Evolutionary conservation across 2,329 filamentous ascomycete species (phyloP).

Genomic region (Cryphonectria parasitica): DNA sequence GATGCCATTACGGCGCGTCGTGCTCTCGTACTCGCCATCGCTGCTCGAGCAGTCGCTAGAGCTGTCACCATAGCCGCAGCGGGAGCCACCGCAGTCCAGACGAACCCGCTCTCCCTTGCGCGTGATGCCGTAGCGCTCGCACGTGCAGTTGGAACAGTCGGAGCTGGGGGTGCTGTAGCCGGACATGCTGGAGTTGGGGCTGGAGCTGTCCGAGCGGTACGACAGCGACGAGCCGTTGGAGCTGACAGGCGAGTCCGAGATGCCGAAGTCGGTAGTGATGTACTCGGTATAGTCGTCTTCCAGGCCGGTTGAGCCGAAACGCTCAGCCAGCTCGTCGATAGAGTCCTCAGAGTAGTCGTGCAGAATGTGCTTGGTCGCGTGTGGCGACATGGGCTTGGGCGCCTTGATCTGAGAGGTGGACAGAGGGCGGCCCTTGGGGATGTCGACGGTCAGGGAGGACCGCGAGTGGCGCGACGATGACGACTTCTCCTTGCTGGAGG

Average conservation of each 20-base stretch:
- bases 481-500: constrained; percentile 39
- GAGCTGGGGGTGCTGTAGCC: constrained; percentile 81
- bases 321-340: constrained; percentile 78
- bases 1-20: constrained; percentile 66
- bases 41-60: constrained; percentile 72
- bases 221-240: constrained; percentile 67
- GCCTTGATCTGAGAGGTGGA: constrained; percentile 88
- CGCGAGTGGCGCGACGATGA: constrained; percentile 47
- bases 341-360: constrained; percentile 76
- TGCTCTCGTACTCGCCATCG: constrained; percentile 61
- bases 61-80: constrained; percentile 81
- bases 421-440: constrained; percentile 86
- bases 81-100: constrained; percentile 89
- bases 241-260: constrained; percentile 60
- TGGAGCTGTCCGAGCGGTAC: constrained; percentile 74
- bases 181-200: constrained; percentile 72
- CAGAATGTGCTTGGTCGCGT: constrained; percentile 86
- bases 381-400: constrained; percentile 85
- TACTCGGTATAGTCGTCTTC: constrained; percentile 62
- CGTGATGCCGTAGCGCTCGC: constrained; percentile 96
- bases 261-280: constrained; percentile 56
- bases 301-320: constrained; percentile 67
- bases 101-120: constrained; percentile 91
- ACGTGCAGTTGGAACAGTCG: constrained; percentile 81
- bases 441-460: constrained; percentile 61